A percentile compares a stretch with the other conserved stretches of the same genome.
Conservation (phyloP, 768 basidiomycete genomes). For the Auriscalpium orientale region DNA sequence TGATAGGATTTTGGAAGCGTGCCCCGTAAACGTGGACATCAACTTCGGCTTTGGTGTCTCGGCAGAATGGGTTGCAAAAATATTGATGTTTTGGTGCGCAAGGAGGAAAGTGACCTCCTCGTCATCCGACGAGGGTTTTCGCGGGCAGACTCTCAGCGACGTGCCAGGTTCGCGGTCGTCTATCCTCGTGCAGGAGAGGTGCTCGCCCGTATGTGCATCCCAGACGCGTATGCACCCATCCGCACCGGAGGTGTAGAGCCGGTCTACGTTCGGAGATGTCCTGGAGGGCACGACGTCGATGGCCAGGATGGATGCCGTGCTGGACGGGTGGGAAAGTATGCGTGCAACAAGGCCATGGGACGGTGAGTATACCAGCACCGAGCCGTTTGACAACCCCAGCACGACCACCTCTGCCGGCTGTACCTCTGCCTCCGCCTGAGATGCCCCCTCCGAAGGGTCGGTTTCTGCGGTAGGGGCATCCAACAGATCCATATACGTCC, state of each 20-base stretch:
- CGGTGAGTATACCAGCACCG: conserved; percentile 54
- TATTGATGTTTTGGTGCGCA: conserved; percentile 51
- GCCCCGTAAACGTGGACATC: conserved; percentile 55
- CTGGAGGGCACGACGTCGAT: conserved; percentile 23
- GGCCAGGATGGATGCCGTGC: conserved; percentile 45
- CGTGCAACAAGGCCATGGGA: conserved; percentile 47
- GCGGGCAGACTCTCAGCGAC: conserved; percentile 38
- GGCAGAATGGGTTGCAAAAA: conserved; percentile 31
- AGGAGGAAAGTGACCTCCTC: conserved; percentile 37
- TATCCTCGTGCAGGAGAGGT: conserved; percentile 45
- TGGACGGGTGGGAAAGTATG: conserved; percentile 48
- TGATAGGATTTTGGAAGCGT: conserved; percentile 47
- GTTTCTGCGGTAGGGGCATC: conserved; percentile 15
- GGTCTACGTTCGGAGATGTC: conserved; percentile 4
- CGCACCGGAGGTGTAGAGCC: conserved; percentile 49
- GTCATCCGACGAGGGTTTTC: conserved; percentile 26
- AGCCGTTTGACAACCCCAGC: conserved; percentile 55
- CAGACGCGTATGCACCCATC: conserved; percentile 53
- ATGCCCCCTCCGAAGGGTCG: conserved; percentile 19
- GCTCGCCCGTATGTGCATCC: conserved; percentile 43
- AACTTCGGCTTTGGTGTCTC: conserved; percentile 32
- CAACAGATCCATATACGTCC: conserved; percentile 33
- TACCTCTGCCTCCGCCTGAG: conserved; percentile 19
- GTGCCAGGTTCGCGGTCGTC: conserved; percentile 55
- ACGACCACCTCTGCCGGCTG: conserved; percentile 36